Base-by-base conservation (phyloP, 1,284 basidiomycete genomes). In the Pseudozyma tsukubaensis region DNA sequence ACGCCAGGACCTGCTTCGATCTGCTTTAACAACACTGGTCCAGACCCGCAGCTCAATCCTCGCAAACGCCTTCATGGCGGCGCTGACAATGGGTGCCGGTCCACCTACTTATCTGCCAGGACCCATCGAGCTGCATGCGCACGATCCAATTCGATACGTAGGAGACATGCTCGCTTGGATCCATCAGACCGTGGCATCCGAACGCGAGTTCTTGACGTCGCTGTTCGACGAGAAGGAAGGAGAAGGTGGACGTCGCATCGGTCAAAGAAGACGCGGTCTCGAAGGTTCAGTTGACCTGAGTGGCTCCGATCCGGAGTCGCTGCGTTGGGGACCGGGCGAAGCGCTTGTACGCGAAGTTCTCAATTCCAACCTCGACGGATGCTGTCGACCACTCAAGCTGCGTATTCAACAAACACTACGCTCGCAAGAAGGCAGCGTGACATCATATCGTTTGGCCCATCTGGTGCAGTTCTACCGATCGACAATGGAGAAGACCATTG, bases 131-230 rank as follows among this genome's bases (percentile, higher is more conserved):
- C 88, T 98, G 3, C 94, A 98, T 82, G 96, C 96, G 0, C 96
- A 99, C 80, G 96, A 99, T 83, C 94, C 96, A 0, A 88, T 94
- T 70, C 90, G 96, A 29, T 99, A 99, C 83, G 91, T 97, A 14
- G 95, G 96, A 18, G 96, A 98, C 84, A 98, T 99, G 93, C 89
- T 99, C 4, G 96, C 95, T 0, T 99, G 96, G 97, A 91, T 98
- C 1, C 96, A 99, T 85, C 97, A 99, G 76, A 89, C 92, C 0
- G 94, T 97, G 64, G 96, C 96, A 0, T 92, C 91, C 4, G 96
- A 99, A 85, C 91, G 92, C 52, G 97, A 99, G 85, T 77, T 83
- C n/a, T 58, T 83, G 7, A 74, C 67, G 0, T 51, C 76, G 6
- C 69, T 83, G 0, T 76, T 83, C 18, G 68, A 67, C 39, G 66